Conservation (phyloP, 768 basidiomycete species). For the Rhodosporidiobolus sp. region DNA sequence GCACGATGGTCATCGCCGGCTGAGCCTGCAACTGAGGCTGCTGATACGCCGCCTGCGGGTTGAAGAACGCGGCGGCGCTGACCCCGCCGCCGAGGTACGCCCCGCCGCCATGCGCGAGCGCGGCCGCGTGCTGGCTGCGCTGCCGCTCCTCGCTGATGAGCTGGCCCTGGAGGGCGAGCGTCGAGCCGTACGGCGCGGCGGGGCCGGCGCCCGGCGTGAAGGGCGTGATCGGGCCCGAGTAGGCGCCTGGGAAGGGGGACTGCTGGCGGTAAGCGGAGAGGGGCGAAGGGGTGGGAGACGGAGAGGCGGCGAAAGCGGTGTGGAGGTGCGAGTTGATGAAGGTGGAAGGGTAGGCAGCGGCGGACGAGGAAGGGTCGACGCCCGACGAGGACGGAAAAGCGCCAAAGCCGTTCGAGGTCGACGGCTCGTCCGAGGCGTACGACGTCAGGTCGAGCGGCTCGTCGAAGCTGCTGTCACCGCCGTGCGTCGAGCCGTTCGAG, state of each 20-base stretch:
- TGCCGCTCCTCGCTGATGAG: conserved; percentile 18
- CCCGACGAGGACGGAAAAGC: neutral
- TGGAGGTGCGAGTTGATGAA: neutral
- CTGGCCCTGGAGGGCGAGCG: conserved; percentile 21
- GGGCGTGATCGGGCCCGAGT: neutral
- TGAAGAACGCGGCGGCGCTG: neutral
- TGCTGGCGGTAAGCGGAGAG: neutral
- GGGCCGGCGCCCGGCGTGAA: conserved; percentile 1
- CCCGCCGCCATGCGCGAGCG: neutral
- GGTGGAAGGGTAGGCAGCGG: neutral
- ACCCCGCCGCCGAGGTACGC: neutral
- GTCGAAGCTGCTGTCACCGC: neutral
- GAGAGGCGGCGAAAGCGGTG: neutral
- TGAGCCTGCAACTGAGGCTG: too few relatives aligned
- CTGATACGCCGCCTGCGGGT: neutral
- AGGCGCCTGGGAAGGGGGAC: neutral
- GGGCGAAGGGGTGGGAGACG: neutral
- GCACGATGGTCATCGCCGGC: neutral
- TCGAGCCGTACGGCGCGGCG: conserved; percentile 1
- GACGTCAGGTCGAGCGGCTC: neutral
- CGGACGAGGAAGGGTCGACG: neutral
- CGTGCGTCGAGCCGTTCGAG: neutral
- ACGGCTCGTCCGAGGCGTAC: conserved; percentile 16
- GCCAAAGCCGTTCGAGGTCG: neutral
- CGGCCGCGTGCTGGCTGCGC: neutral